These are phyloP conservation scores for Rhododendron vialii DNA, from an alignment of 148 eudicot species.

Conservation along the genomic window DNA sequence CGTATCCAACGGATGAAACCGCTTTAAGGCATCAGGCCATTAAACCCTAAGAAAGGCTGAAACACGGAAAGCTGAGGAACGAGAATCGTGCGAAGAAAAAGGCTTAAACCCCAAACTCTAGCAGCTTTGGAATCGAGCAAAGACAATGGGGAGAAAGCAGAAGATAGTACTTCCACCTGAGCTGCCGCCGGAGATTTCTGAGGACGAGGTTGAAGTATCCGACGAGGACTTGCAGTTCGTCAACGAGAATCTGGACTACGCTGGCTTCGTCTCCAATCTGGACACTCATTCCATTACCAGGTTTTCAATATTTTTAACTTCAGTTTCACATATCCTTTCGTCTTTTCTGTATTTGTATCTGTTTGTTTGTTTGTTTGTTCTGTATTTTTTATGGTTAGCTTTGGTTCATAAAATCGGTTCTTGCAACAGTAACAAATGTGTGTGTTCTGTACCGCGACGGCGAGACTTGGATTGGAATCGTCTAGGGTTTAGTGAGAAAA, in stretches of 20 bases:
- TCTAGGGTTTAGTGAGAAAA: neutral
- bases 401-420: neutral
- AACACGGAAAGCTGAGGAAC: neutral
- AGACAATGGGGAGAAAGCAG: slow-evolving; percentile 57
- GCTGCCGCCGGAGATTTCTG: slow-evolving; percentile 79
- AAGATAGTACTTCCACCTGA: slow-evolving; percentile 58
- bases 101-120: neutral
- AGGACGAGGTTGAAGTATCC: slow-evolving; percentile 65
- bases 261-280: slow-evolving; percentile 52
- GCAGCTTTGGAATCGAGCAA: slow-evolving; percentile 14
- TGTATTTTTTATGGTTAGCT: neutral
- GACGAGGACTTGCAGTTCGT: slow-evolving; percentile 74
- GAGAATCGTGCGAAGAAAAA: neutral
- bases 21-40: neutral
- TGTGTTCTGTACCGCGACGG: neutral
- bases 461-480: neutral
- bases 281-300: slow-evolving; percentile 70
- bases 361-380: neutral
- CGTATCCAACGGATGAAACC: neutral
- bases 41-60: too few relatives aligned
- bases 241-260: slow-evolving; percentile 35
- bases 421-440: neutral
- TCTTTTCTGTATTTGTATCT: neutral
- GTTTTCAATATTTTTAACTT: slow-evolving; percentile 19
- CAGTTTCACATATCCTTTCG: neutral